A percentile compares a stretch with the other conserved stretches of the same genome.
Conservation (phyloP, 139 green algal genomes). For the Axilococcus clingmanii region DNA sequence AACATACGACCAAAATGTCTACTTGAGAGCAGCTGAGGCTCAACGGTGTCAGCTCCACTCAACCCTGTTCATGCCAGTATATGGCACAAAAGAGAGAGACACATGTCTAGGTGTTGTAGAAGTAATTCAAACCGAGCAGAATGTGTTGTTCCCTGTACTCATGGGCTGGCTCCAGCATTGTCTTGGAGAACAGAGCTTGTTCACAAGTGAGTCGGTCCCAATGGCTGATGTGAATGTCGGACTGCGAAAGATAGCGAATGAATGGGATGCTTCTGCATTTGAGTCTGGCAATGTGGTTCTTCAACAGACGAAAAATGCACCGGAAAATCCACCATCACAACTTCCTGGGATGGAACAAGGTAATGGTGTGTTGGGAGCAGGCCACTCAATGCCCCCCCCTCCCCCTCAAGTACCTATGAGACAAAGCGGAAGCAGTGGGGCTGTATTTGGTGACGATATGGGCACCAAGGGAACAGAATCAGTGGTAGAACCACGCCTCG, state of each 20-base stretch:
- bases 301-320: not conserved
- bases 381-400: too few species aligned
- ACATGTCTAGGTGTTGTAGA: constrained; percentile 63
- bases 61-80: constrained; percentile 61
- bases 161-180: constrained; percentile 19
- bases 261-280: constrained; percentile 14
- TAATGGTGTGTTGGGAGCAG: too few species aligned
- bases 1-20: constrained; percentile 67
- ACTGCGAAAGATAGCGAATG: constrained; percentile 25
- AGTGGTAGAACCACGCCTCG: too few species aligned
- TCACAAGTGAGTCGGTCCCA: constrained; percentile 33
- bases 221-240: constrained; percentile 24
- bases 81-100: constrained; percentile 13
- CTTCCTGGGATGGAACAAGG: too few species aligned
- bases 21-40: constrained; percentile 65
- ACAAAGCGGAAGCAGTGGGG: too few species aligned
- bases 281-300: constrained; percentile 10
- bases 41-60: constrained; percentile 67
- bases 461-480: too few species aligned
- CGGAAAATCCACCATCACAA: too few species aligned
- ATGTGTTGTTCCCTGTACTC: constrained; percentile 49
- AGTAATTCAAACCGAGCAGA: constrained; percentile 53
- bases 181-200: constrained; percentile 33
- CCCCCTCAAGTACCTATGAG: too few species aligned
- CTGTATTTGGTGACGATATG: too few species aligned